Evolutionary conservation across 148 eudicot genomes (phyloP).

Genomic region (Fallopia convolvulus): DNA sequence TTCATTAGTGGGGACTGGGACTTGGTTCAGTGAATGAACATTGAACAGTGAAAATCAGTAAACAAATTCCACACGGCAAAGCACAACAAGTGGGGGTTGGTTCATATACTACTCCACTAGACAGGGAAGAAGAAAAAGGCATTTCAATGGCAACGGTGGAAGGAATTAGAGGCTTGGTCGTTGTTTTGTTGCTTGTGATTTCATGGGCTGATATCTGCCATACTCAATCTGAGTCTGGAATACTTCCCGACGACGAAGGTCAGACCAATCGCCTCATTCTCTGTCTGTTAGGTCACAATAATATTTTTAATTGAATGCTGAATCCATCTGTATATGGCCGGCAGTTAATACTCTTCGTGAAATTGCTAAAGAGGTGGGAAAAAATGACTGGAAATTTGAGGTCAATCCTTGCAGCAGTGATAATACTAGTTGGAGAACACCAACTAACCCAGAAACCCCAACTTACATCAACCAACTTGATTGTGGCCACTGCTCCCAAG

Average conservation of each 20-base stretch:
- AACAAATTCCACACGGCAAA: neutral
- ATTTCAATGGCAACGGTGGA: neutral
- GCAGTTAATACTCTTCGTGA: slow-evolving; percentile 31
- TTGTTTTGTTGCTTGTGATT: neutral
- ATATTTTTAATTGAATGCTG: neutral
- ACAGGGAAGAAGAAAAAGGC: neutral
- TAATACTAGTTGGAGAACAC: slow-evolving; percentile 23
- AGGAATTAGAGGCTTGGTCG: neutral
- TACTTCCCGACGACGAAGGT: slow-evolving; percentile 5
- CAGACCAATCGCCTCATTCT: neutral
- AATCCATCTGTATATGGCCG: neutral
- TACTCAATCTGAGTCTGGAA: neutral
- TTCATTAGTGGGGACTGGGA: too few species aligned
- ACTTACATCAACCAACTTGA: slow-evolving; percentile 23
- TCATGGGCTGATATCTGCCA: neutral
- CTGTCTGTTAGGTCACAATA: neutral
- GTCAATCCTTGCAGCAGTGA: slow-evolving; percentile 28
- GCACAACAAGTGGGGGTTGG: too few species aligned
- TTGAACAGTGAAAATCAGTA: neutral
- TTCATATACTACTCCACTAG: too few species aligned
- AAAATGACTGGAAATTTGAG: slow-evolving; percentile 29
- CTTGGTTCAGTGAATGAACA: too few species aligned
- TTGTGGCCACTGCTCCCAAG: slow-evolving; percentile 20
- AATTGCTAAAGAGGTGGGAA: slow-evolving; percentile 29
- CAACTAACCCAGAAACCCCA: neutral